A percentile compares a stretch with the other conserved stretches of the same genome.
These are phyloP conservation scores for Prillingera fragicola DNA, from an alignment of 1,284 basidiomycete species.

Conservation along the genomic window DNA sequence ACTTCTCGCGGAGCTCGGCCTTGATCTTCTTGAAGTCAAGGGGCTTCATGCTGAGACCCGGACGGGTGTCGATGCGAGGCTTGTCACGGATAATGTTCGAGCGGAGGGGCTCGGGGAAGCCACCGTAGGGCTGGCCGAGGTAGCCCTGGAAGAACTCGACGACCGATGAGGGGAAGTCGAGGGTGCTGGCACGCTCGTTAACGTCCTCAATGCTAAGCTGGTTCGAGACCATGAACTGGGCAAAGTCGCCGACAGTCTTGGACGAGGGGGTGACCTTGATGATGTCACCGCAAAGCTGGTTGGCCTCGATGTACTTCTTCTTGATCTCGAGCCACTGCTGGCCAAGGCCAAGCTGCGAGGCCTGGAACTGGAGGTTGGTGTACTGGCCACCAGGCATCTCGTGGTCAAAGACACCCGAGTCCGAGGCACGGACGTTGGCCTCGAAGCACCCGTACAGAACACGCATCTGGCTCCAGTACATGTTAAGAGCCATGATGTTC, in stretches of 20 bases:
- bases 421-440: slow-evolving; percentile 93
- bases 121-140: slow-evolving; percentile 92
- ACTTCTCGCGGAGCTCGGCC: slow-evolving; percentile 84
- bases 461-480: slow-evolving; percentile 98
- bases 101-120: slow-evolving; percentile 96
- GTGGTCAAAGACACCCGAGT: slow-evolving; percentile 97
- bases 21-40: slow-evolving; percentile 96
- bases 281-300: slow-evolving; percentile 92
- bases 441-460: slow-evolving; percentile 96
- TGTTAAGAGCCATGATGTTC: slow-evolving; percentile 94
- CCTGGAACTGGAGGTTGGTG: slow-evolving; percentile 97
- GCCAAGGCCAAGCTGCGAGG: slow-evolving; percentile 91
- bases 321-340: slow-evolving; percentile 99
- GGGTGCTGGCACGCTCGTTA: slow-evolving; percentile 71
- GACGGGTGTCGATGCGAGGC: slow-evolving; percentile 85
- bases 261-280: slow-evolving; percentile 99
- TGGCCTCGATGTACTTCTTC: slow-evolving; percentile 96
- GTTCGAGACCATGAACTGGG: slow-evolving; percentile 98
- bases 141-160: slow-evolving; percentile 98
- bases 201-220: slow-evolving; percentile 82
- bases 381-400: slow-evolving; percentile 97
- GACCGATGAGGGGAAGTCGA: slow-evolving; percentile 96
- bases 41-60: slow-evolving; percentile 79
- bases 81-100: slow-evolving; percentile 89
- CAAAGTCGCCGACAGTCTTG: slow-evolving; percentile 98